Evolutionary conservation across 768 basidiomycete species (phyloP).

Genomic region (Phylloporus sp.): DNA sequence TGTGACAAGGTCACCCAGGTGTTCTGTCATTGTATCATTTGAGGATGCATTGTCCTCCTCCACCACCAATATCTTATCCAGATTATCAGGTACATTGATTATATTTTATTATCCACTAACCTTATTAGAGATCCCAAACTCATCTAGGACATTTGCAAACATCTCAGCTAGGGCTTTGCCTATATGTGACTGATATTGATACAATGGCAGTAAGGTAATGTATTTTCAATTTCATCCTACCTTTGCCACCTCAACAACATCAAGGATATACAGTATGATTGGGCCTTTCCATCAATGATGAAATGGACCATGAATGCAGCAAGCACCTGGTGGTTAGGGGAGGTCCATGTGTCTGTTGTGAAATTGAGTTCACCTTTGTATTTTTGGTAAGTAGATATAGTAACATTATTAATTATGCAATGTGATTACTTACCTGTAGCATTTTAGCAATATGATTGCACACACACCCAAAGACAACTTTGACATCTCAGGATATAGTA

Average conservation of each 20-base stretch:
- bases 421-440: slow-evolving; percentile 18
- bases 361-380: not conserved
- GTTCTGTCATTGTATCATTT: not conserved
- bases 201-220: not conserved
- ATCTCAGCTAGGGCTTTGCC: slow-evolving; percentile 16
- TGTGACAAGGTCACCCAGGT: not conserved
- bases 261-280: not conserved
- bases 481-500: slow-evolving; percentile 33
- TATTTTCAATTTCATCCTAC: not conserved
- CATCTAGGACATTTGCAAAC: slow-evolving; percentile 22
- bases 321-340: not conserved
- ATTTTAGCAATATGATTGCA: slow-evolving; percentile 24
- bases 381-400: not conserved
- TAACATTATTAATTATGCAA: not conserved
- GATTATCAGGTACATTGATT: not conserved
- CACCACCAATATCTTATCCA: not conserved
- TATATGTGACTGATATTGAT: not conserved
- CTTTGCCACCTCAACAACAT: not conserved
- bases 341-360: not conserved
- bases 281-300: not conserved
- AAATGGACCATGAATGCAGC: not conserved
- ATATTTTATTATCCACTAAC: slow-evolving; percentile 6
- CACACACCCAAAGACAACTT: slow-evolving; percentile 22
- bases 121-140: slow-evolving; percentile 30
- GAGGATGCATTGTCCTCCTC: not conserved